Evolutionary conservation across 2,329 filamentous ascomycete genomes (phyloP), one percentile per base, ranked within the genome.

Genomic region (Sporothrix dimorphospora): DNA sequence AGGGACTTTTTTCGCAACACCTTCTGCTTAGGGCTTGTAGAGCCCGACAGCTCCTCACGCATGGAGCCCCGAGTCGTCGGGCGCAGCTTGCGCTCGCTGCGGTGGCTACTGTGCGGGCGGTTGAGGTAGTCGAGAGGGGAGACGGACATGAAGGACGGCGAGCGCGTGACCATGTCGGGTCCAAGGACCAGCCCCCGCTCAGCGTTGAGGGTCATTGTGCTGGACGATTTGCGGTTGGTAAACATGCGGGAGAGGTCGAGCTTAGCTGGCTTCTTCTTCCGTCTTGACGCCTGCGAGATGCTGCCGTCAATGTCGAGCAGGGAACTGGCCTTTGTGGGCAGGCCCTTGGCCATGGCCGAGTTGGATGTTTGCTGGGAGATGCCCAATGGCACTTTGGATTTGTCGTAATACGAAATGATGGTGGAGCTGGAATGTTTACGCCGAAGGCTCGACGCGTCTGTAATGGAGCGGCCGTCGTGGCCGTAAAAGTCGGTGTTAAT

Each of bases 291-390:
- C 40, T 65, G 75, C 40, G 73, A 68, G 53, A 77, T 78, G 75
- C 75, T 73, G 9, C 81, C 81, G 67, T 85, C 83, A 71, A 85
- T 81, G 74, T 86, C 84, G 27, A 88, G 79, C 63, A 76, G 61
- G 3, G 66, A 57, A 12, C 81, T 82, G 0, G 83, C 81, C 75
- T 88, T 88, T 59, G 81, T 77, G 0, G 86, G 85, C 5, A 85
- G 77, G 3, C 86, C 86, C 75, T 86, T 88, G 27, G 87, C 86
- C 83, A 89, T 89, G 73, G 86, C 85, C 1, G 87, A 88, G 57
- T 82, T 85, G 0, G 87, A 88, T 0, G 87, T 88, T 77, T 89
- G 87, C 76, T 88, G 87, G 0, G 87, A 88, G 73, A 88, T 84
- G n/a, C 85, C 82, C 5, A 89, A 81, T 12, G 87, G 86, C 65